Base-by-base conservation (phyloP, 2,329 filamentous ascomycete species). In the Diaporthe amygdali region DNA sequence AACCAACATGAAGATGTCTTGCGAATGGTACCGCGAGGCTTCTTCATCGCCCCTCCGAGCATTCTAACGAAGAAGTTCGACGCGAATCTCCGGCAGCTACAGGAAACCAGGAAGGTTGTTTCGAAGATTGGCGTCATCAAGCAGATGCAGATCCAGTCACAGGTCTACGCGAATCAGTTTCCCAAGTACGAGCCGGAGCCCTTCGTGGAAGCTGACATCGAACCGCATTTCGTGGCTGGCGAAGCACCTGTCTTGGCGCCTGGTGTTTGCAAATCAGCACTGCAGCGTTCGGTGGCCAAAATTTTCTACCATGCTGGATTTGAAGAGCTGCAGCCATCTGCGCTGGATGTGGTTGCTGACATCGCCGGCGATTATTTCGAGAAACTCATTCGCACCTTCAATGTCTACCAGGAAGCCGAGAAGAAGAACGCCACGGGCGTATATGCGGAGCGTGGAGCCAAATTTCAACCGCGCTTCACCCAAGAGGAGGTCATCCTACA, bases 101-200 rank as follows among this genome's bases (percentile, higher is more conserved):
- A 99, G 81, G 96, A 98, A 78, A 99, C 96, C 0, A 89, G 96
- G 76, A 98, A 98, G 79, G 89, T 99, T 37, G 97, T 95, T 77
- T 95, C 95, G 14, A 99, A 98, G 83, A 97, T 99, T 79, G 92
- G 94, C 61, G 94, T 99, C 73, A 96, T 99, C 80, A 99, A 98
- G 84, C 96, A 99, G 84, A 99, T 99, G 96, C 96, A 99, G 83
- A 90, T 98, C 68, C 96, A 99, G 81, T 94, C 95, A 66, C 96
- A 98, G 89, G 93, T 97, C 79, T 99, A 99, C 79, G 93, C 95
- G 78, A 99, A 99, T 78, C 96, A 99, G 81, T 99, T 99, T 77
- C 95, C 96, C 74, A 98, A 97, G 82, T 97, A 97, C 79, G 94
- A 97, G 74, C 93, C 93, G 0, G 92, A 96, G 78, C 94, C 94